Evolutionary conservation across 2,329 filamentous ascomycete species (phyloP).

Genomic region (Juglanconis juglandina): DNA sequence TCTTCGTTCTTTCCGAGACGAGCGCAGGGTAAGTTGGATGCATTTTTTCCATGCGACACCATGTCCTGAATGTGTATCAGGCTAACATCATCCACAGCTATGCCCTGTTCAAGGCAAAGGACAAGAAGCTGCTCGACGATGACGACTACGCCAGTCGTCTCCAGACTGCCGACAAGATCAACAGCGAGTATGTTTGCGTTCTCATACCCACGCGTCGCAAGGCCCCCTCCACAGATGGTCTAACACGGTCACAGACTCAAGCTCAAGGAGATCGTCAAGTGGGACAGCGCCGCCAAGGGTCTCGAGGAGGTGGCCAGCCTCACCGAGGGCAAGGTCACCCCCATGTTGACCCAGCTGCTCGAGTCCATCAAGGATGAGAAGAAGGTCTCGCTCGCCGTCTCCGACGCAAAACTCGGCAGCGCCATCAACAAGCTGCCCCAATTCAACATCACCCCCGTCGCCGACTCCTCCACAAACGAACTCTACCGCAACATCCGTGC

Average conservation of each 20-base stretch:
- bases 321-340: constrained; percentile 91
- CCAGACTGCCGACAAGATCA: constrained; percentile 76
- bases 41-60: not conserved
- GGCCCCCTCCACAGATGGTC: not conserved
- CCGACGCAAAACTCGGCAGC: constrained; percentile 86
- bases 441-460: constrained; percentile 78
- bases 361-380: constrained; percentile 94
- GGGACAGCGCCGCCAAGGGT: constrained; percentile 86
- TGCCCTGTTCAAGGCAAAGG: constrained; percentile 95
- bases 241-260: constrained; percentile 62
- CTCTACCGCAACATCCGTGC: constrained; percentile 93
- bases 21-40: constrained; percentile 64
- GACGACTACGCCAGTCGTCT: constrained; percentile 76
- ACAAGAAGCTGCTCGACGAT: constrained; percentile 90
- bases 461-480: constrained; percentile 78
- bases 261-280: constrained; percentile 96
- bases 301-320: constrained; percentile 86
- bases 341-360: constrained; percentile 77
- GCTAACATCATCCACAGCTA: constrained; percentile 60
- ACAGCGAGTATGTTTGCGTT: constrained; percentile 67
- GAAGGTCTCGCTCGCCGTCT: constrained; percentile 90
- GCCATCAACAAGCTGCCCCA: constrained; percentile 90
- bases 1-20: constrained; percentile 92
- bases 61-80: not conserved
- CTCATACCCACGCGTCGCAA: not conserved